Evolutionary conservation across 257 asterid species (phyloP).

Genomic region (Salvia hispanica): DNA sequence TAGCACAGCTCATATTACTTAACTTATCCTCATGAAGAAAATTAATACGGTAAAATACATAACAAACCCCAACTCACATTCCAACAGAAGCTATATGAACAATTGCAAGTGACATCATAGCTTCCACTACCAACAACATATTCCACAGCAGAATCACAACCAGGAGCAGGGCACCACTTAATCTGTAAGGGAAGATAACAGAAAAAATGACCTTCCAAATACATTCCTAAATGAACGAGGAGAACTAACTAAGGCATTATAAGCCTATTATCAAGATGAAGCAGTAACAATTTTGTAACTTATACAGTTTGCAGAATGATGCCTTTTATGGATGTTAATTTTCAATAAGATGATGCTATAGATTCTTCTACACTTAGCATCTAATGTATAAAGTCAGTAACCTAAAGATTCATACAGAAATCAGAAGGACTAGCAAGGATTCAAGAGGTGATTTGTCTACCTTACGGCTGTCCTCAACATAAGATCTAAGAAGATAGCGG

Average conservation of each 20-base stretch:
- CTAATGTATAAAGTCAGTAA: not conserved
- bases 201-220: not conserved
- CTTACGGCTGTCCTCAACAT: constrained; percentile 92
- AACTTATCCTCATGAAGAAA: constrained; percentile 24
- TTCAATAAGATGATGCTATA: not conserved
- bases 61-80: constrained; percentile 64
- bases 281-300: not conserved
- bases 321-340: constrained; percentile 22
- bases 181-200: constrained; percentile 51
- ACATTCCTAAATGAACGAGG: constrained; percentile 6
- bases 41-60: constrained; percentile 25
- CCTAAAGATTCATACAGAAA: constrained; percentile 3
- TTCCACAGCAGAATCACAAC: constrained; percentile 91
- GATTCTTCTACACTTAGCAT: constrained; percentile 4
- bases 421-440: constrained; percentile 25
- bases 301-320: constrained; percentile 21
- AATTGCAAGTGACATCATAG: constrained; percentile 91
- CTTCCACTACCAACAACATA: constrained; percentile 90
- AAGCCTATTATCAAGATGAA: constrained; percentile 21
- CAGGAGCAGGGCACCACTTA: constrained; percentile 99
- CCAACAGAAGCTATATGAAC: constrained; percentile 96
- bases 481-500: constrained; percentile 89
- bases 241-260: constrained; percentile 15
- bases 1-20: constrained; percentile 33
- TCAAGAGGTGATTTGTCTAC: constrained; percentile 41